Percentiles rank a stretch among this genome's conserved stretches.
Conservation (phyloP, 2,329 filamentous ascomycete genomes). For the Ascochyta koolunga region DNA sequence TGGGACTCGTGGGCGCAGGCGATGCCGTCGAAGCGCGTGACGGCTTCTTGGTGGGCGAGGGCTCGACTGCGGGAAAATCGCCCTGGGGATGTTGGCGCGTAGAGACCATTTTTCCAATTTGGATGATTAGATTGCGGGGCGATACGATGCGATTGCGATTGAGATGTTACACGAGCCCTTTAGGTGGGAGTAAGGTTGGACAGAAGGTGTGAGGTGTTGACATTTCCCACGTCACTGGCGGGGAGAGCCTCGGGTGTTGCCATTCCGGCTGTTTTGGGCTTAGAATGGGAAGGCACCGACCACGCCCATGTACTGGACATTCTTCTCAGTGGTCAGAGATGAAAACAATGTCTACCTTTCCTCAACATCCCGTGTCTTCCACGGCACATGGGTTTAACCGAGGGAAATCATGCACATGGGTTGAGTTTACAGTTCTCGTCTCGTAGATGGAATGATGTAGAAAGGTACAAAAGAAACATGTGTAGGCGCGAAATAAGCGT, state of each 20-base stretch:
- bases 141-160: neutral
- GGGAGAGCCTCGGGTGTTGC: constrained; percentile 5
- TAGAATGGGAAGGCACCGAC: neutral
- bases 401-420: no score
- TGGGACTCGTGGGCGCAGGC: constrained; percentile 32
- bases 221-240: constrained; percentile 9
- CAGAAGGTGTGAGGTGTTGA: neutral
- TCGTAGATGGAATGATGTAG: no score
- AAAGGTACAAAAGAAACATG: no score
- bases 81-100: constrained; percentile 47
- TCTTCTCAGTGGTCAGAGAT: no score
- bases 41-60: constrained; percentile 46
- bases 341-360: no score
- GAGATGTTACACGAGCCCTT: neutral
- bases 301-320: neutral
- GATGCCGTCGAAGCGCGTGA: constrained; percentile 44
- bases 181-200: neutral
- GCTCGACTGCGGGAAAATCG: constrained; percentile 44
- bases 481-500: no score
- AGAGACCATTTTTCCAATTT: constrained; percentile 42
- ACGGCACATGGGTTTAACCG: no score
- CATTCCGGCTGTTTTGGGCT: neutral
- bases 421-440: no score
- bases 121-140: neutral
- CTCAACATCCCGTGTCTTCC: no score